Percentiles rank a stretch among this genome's conserved stretches.
Conservation (phyloP, 2,329 filamentous ascomycete genomes). For the Botrytis tulipae region DNA sequence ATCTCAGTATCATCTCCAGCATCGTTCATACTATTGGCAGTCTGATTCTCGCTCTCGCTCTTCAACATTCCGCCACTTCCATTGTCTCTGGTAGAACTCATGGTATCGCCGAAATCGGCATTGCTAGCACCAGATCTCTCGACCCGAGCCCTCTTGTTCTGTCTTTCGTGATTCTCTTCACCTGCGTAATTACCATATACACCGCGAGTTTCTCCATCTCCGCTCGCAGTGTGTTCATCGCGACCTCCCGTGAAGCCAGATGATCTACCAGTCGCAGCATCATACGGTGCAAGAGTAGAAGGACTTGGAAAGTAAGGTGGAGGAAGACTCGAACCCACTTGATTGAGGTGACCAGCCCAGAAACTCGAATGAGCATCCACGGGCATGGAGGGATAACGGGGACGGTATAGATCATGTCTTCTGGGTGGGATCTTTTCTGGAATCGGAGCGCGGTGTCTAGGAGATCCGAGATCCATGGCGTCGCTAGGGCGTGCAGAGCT, state of each 20-base stretch:
- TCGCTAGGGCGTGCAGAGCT: background rate
- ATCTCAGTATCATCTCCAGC: background rate
- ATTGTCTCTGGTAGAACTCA: background rate
- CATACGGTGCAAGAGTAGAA: fast-evolving
- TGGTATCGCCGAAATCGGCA: too few relatives aligned
- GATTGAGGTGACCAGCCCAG: background rate
- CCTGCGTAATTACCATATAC: background rate
- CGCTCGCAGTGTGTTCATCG: background rate
- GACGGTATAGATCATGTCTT: background rate
- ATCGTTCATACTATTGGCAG: background rate
- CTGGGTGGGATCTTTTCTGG: fast-evolving
- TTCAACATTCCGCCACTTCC: background rate
- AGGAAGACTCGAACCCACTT: background rate
- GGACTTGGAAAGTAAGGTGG: background rate
- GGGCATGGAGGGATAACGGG: background rate
- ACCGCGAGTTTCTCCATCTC: background rate
- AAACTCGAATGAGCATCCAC: background rate
- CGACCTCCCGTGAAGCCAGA: fast-evolving
- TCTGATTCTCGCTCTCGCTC: background rate
- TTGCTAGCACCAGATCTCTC: too few relatives aligned
- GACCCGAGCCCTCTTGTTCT: background rate
- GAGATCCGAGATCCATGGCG: background rate
- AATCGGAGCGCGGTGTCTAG: background rate
- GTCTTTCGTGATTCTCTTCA: background rate
- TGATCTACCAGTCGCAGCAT: too few relatives aligned